A percentile compares a stretch with the other conserved stretches of the same genome.
These are phyloP conservation scores for Ballota nigra DNA, from an alignment of 257 asterid species.

Conservation along the genomic window DNA sequence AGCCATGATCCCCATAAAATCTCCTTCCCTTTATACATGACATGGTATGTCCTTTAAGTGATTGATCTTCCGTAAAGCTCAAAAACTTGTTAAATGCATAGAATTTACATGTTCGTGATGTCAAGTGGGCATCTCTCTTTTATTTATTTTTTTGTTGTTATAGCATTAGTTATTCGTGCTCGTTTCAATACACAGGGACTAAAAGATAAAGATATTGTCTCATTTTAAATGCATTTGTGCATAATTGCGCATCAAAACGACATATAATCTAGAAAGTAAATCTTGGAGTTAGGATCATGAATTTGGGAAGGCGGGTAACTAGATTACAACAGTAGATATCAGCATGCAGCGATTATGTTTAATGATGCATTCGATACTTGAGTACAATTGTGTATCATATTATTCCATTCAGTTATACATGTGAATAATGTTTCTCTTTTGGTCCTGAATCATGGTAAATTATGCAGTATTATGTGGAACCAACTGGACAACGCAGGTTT, in stretches of 20 bases:
- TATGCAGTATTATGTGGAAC: constrained; percentile 41
- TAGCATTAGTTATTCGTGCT: no score
- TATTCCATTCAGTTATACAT: not conserved
- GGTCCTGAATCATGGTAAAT: not conserved
- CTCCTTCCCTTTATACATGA: no score
- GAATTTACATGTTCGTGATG: not conserved
- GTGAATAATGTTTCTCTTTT: not conserved
- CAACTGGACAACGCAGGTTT: constrained; percentile 34
- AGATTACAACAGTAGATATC: not conserved
- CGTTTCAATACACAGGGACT: not conserved
- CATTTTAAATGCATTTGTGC: not conserved
- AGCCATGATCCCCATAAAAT: not conserved
- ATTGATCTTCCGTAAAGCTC: not conserved
- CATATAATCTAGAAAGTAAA: not conserved
- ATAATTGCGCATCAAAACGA: not conserved
- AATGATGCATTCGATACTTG: not conserved
- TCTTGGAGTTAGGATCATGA: not conserved
- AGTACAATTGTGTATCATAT: not conserved
- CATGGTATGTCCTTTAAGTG: not conserved
- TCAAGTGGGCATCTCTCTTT: not conserved
- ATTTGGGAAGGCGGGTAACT: not conserved
- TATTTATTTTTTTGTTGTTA: no score
- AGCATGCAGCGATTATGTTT: not conserved
- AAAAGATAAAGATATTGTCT: not conserved
- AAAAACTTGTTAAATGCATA: not conserved